These are phyloP conservation scores for Cyclostephanos invisitatus DNA, from an alignment of 108 stramenopile species.

Conservation along the genomic window DNA sequence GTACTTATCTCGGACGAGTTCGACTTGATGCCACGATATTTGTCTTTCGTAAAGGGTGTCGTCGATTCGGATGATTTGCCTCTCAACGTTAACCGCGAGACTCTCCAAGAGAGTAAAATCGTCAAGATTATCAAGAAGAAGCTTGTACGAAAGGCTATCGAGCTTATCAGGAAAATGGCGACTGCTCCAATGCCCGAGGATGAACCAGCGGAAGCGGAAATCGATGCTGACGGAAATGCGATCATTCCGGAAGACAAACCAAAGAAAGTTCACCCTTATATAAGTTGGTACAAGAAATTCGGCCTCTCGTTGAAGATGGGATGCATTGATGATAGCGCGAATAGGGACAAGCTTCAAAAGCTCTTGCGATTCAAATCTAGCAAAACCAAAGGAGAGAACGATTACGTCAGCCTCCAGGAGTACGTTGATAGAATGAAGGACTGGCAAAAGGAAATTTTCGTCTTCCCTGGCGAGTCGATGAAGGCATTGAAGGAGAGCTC, in stretches of 20 bases:
- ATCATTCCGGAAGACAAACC: constrained; percentile 53
- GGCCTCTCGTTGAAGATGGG: constrained; percentile 95
- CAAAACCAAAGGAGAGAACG: constrained; percentile 70
- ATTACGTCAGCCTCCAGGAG: constrained; percentile 80
- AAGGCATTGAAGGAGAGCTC: constrained; percentile 87
- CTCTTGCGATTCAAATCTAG: constrained; percentile 94
- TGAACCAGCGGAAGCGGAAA: constrained; percentile 59
- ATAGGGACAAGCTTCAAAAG: constrained; percentile 91
- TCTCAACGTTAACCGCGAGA: constrained; percentile 99
- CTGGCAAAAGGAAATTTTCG: constrained; percentile 98
- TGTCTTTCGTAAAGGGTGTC: constrained; percentile 95
- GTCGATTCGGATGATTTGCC: constrained; percentile 99
- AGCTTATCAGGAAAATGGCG: constrained; percentile 91
- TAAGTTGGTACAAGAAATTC: constrained; percentile 95
- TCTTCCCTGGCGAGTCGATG: constrained; percentile 87
- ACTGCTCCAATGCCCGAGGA: constrained; percentile 48
- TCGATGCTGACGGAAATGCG: constrained; percentile 63
- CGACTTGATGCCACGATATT: constrained; percentile 95
- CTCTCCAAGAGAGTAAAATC: constrained; percentile 95
- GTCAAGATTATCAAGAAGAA: constrained; percentile 99
- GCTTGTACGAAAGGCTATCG: constrained; percentile 97
- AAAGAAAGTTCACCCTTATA: constrained; percentile 75
- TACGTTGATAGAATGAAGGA: constrained; percentile 97
- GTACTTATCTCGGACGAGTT: constrained; percentile 99
- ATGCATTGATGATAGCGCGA: constrained; percentile 95